Evolutionary conservation across 1,284 basidiomycete genomes (phyloP).

Genomic region (Papiliotrema nemorosa): DNA sequence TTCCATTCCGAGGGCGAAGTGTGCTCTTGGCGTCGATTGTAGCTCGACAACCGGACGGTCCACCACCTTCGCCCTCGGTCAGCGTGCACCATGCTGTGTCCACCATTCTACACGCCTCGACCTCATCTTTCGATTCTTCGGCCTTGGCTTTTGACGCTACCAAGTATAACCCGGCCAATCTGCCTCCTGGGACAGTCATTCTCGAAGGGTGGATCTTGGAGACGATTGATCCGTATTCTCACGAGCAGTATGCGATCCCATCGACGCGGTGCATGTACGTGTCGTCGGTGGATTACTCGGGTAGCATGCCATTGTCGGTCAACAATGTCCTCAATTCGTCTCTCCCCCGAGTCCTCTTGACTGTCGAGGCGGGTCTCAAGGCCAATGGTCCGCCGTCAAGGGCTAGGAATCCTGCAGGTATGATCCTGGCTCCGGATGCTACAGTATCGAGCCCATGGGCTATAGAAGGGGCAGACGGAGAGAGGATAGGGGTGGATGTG

Average conservation of each 20-base stretch:
- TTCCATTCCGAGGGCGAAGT: constrained; percentile 87
- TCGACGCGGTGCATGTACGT: constrained; percentile 87
- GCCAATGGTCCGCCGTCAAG: constrained; percentile 58
- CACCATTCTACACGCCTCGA: constrained; percentile 69
- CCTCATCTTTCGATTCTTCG: constrained; percentile 65
- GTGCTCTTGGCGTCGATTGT: constrained; percentile 75
- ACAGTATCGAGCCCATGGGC: constrained; percentile 29
- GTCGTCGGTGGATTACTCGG: constrained; percentile 83
- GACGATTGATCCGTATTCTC: constrained; percentile 93
- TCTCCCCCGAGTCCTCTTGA: constrained; percentile 63
- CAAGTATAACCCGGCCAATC: constrained; percentile 72
- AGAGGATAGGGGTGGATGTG: constrained; percentile 31
- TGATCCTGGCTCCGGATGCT: constrained; percentile 30
- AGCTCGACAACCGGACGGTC: constrained; percentile 58
- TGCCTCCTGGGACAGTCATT: constrained; percentile 77
- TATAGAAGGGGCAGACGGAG: constrained; percentile 31
- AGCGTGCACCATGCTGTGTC: constrained; percentile 48
- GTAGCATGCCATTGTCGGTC: constrained; percentile 77
- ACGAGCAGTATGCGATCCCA: constrained; percentile 91
- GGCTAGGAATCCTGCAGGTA: constrained; percentile 60
- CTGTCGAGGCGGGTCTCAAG: constrained; percentile 68
- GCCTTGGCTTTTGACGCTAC: constrained; percentile 55
- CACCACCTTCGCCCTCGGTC: constrained; percentile 47
- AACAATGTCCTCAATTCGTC: constrained; percentile 83
- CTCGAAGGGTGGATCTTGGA: constrained; percentile 96